Evolutionary conservation across 257 asterid species (phyloP).

Genomic region (Solanum bulbocastanum): DNA sequence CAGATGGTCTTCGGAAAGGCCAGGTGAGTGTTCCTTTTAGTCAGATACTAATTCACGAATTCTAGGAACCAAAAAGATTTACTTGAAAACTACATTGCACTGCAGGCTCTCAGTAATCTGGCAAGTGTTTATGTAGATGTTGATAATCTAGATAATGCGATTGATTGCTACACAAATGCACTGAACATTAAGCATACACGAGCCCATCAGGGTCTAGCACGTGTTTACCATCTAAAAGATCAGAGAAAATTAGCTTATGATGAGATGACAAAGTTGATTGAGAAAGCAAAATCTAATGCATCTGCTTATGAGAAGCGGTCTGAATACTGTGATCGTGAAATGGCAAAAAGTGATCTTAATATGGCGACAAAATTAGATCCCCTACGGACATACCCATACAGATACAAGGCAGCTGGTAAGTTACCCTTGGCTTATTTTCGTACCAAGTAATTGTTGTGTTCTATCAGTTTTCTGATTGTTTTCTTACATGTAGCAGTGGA

Average conservation of each 20-base stretch:
- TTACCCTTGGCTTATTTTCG: neutral
- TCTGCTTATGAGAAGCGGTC: slow-evolving; percentile 96
- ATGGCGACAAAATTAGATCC: slow-evolving; percentile 85
- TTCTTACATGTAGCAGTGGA: neutral
- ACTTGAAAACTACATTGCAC: neutral
- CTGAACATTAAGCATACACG: slow-evolving; percentile 82
- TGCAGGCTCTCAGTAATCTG: slow-evolving; percentile 85
- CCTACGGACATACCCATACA: slow-evolving; percentile 82
- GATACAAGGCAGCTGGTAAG: slow-evolving; percentile 90
- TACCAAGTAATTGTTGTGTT: neutral
- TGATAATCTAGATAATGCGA: slow-evolving; percentile 72
- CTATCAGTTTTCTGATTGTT: neutral
- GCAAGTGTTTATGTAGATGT: slow-evolving; percentile 83
- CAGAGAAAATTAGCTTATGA: slow-evolving; percentile 83
- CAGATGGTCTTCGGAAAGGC: slow-evolving; percentile 97
- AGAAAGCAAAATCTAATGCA: slow-evolving; percentile 74
- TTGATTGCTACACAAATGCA: slow-evolving; percentile 84
- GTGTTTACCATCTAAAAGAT: slow-evolving; percentile 82
- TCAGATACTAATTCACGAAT: neutral
- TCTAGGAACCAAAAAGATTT: neutral
- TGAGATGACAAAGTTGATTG: slow-evolving; percentile 93
- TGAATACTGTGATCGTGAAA: slow-evolving; percentile 83
- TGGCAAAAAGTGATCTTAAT: slow-evolving; percentile 82
- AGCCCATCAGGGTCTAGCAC: slow-evolving; percentile 96
- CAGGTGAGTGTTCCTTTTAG: slow-evolving; percentile 40